Base-by-base conservation (phyloP, 257 asterid genomes). In the Ilex asprella region DNA sequence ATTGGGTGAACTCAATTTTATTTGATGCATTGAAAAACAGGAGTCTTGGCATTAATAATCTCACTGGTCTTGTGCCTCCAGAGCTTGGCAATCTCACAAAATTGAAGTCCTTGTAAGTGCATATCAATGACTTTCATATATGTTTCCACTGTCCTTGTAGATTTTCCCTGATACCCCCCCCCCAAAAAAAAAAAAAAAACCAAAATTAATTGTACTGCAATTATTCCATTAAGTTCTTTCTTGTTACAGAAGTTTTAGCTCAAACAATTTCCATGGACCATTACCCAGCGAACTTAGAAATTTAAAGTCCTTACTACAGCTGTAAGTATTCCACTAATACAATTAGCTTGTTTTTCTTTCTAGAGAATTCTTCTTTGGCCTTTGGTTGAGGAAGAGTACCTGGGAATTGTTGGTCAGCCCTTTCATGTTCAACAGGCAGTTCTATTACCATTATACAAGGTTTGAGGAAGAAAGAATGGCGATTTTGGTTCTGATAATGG, bases 11-110 rank as follows among this genome's bases (percentile, higher is more conserved):
- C 41, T 8, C 41, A 35, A 35, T 8, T 35, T 35, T 35, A 3
- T 4, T 35, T 35, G 41, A 35, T 4, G 41, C 0, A 35, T 35
- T 35, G 41, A 3, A 35, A 35, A 35, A 35, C 79, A 85, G 92
- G 83, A 75, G 81, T 59, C 56, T 85, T 44, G 89, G 93, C 66
- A 82, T 80, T 51, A 85, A 85, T 66, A 82, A 82, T 65, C 58
- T 85, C 70, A 70, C 82, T 39, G 93, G 93, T 61, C 61, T 63
- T 12, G 76, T 85, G 64, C 92, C 92, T 21, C 58, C 58, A 27
- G 83, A 76, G 53, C 83, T 85, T 10, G 92, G 92, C 9, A 79
- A 75, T 49, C 81, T 85, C 47, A 75, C 80, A 39, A 67, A 66
- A 61, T 66, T 85, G 70, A 16, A 63, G 54, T 70, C 79, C 57